Evolutionary conservation across 1,284 basidiomycete species (phyloP).

Genomic region (Pseudozyma pruni): DNA sequence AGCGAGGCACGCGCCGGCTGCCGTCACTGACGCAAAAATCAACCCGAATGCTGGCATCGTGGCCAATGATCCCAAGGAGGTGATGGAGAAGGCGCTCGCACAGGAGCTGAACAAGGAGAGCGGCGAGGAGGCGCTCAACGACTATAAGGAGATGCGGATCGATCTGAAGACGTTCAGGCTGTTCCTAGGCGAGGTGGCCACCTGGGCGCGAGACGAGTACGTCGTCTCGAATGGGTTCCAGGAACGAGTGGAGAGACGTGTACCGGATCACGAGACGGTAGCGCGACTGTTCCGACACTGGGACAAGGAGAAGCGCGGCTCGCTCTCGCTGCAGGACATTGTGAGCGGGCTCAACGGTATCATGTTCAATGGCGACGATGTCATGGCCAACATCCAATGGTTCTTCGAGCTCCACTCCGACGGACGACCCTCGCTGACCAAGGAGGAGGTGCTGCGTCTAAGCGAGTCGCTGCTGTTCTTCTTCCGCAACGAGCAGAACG

Average conservation of each 20-base stretch:
- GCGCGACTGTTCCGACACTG: conserved; percentile 59
- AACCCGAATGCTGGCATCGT: conserved; percentile 46
- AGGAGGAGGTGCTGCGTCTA: conserved; percentile 89
- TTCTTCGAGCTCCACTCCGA: conserved; percentile 92
- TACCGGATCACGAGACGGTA: conserved; percentile 62
- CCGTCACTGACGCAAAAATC: conserved; percentile 18
- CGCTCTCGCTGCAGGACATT: conserved; percentile 74
- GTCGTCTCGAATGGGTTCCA: conserved; percentile 74
- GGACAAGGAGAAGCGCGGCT: conserved; percentile 62
- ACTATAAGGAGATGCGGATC: conserved; percentile 79
- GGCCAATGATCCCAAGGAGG: conserved; percentile 44
- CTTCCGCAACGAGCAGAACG: conserved; percentile 96
- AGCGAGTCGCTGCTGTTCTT: conserved; percentile 87
- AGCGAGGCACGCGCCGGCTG: conserved; percentile 60
- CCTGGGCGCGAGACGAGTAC: conserved; percentile 95
- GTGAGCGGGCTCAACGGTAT: conserved; percentile 88
- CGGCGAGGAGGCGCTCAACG: conserved; percentile 49
- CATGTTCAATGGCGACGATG: conserved; percentile 78
- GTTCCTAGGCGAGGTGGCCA: conserved; percentile 91
- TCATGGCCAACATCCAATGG: conserved; percentile 99
- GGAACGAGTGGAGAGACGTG: conserved; percentile 63
- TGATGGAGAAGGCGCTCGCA: conserved; percentile 48
- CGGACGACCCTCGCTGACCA: conserved; percentile 91
- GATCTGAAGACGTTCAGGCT: conserved; percentile 85
- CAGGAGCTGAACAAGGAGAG: conserved; percentile 24